phyloP scores from a whole-genome alignment of 495 filamentous ascomycete species.

The Penicillium egyptiacum region DNA sequence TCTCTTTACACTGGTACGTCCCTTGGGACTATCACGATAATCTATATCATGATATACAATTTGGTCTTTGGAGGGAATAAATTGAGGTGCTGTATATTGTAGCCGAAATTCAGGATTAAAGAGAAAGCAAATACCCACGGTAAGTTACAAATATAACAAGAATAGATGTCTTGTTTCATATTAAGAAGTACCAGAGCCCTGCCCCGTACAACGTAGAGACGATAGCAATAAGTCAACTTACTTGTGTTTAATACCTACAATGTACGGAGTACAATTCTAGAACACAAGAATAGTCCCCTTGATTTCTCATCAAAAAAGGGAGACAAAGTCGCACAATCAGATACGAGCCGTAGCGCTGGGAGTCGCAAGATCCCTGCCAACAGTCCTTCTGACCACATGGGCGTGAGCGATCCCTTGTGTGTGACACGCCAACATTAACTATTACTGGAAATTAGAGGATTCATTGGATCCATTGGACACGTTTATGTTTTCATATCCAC shows the following conservation, averaged over 20 bases:
- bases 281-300: not conserved
- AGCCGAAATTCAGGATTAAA: no score
- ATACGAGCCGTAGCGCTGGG: constrained; percentile 8
- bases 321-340: not conserved
- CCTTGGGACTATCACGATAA: not conserved
- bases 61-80: not conserved
- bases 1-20: not conserved
- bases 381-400: constrained; percentile 11
- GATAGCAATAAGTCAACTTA: no score
- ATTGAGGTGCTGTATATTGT: not conserved
- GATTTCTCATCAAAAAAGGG: not conserved
- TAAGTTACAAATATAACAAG: not conserved
- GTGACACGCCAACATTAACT: constrained; percentile 7
- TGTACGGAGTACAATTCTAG: not conserved
- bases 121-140: not conserved
- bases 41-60: not conserved
- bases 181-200: not conserved
- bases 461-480: not conserved
- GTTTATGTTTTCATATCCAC: not conserved
- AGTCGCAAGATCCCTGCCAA: constrained; percentile 3
- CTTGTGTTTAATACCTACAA: not conserved
- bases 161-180: not conserved
- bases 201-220: no score
- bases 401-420: not conserved
- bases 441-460: not conserved